Evolutionary conservation across 768 basidiomycete genomes (phyloP).

Genomic region (Suillus ampliporus): DNA sequence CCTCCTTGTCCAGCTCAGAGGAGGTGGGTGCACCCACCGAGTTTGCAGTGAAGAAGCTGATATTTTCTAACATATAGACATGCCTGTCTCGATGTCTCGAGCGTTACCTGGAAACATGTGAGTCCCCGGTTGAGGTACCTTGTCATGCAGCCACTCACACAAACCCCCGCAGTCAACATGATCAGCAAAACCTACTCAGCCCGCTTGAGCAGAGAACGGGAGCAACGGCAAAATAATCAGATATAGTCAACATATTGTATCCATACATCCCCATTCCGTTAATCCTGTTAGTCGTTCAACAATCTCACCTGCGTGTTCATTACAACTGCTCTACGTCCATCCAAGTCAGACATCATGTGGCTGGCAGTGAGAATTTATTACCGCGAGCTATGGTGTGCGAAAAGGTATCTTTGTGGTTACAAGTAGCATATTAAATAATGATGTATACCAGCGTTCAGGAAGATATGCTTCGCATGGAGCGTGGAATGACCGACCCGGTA

Average conservation of each 20-base stretch:
- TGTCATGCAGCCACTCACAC: not conserved
- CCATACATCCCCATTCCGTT: not conserved
- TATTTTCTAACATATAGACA: constrained; percentile 48
- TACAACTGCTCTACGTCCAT: not conserved
- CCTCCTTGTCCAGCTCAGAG: constrained; percentile 70
- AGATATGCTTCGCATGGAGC: not conserved
- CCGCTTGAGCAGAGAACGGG: constrained; percentile 61
- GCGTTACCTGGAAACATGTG: constrained; percentile 86
- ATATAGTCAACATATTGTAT: not conserved
- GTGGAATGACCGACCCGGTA: not conserved
- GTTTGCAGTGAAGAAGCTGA: not conserved
- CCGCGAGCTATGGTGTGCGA: constrained; percentile 4
- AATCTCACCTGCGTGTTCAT: not conserved
- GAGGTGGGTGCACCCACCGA: constrained; percentile 53
- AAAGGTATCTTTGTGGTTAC: constrained; percentile 3
- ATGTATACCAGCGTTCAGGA: constrained; percentile 4
- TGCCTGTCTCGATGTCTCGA: constrained; percentile 80
- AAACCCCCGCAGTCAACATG: constrained; percentile 70
- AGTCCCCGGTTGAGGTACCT: constrained; percentile 36
- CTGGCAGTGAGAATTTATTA: constrained; percentile 1
- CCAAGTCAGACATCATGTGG: not conserved
- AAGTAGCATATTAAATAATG: constrained; percentile 6
- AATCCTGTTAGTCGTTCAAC: not conserved
- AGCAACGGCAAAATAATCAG: constrained; percentile 13
- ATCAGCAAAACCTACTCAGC: constrained; percentile 72